A percentile compares a stretch with the other conserved stretches of the same genome.
Evolutionary conservation across 805 yeast species (phyloP).

Genomic region (Soucietia sequanensis): DNA sequence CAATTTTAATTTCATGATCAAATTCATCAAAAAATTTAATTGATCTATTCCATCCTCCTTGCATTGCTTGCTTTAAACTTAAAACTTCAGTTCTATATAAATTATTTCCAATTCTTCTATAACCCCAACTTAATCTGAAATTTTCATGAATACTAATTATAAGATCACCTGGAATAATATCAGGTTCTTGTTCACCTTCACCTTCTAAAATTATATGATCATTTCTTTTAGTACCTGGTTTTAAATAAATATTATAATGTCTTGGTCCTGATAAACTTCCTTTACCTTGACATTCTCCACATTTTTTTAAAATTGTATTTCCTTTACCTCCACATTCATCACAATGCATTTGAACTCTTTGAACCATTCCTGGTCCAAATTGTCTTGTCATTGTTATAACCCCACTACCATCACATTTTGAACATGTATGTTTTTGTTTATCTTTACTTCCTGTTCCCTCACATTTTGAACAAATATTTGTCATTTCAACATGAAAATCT

Average conservation of each 20-base stretch:
- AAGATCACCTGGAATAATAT: conserved; percentile 78
- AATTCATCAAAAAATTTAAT: conserved; percentile 66
- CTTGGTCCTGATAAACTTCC: conserved; percentile 60
- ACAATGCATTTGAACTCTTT: conserved; percentile 77
- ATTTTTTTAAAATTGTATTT: conserved; percentile 56
- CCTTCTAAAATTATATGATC: conserved; percentile 60
- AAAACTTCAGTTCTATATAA: conserved; percentile 81
- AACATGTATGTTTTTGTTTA: conserved; percentile 65
- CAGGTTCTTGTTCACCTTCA: conserved; percentile 85
- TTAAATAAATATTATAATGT: conserved; percentile 57
- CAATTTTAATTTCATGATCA: conserved; percentile 43
- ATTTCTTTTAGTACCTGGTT: conserved; percentile 69
- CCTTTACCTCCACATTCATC: conserved; percentile 82
- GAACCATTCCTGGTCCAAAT: conserved; percentile 88
- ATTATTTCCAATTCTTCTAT: conserved; percentile 71
- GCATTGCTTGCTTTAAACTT: conserved; percentile 64
- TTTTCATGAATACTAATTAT: conserved; percentile 60
- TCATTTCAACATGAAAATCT: conserved; percentile 64
- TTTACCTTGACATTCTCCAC: conserved; percentile 69
- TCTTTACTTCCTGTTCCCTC: conserved; percentile 85
- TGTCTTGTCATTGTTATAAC: conserved; percentile 62
- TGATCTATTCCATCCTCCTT: conserved; percentile 78
- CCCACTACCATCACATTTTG: conserved; percentile 75
- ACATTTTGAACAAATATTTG: conserved; percentile 74
- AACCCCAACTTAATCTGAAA: conserved; percentile 66